These are phyloP conservation scores for Plasmodium gaboni DNA, from an alignment of 169 alveolate genomes.

Conservation along the genomic window DNA sequence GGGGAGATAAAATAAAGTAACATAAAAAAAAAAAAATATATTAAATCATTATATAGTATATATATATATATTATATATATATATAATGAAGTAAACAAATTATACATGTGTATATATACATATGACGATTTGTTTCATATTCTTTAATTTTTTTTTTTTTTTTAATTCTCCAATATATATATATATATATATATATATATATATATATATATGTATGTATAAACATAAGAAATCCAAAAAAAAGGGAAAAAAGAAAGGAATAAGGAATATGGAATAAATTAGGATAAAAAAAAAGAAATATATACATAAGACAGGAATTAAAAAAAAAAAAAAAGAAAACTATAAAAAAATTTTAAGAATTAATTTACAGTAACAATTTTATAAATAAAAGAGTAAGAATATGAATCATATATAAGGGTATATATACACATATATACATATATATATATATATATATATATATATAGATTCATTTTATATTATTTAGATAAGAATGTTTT, in stretches of 20 bases:
- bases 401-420: too few relatives aligned
- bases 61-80: neutral
- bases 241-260: neutral
- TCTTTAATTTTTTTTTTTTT: neutral
- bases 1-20: conserved; percentile 3
- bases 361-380: too few relatives aligned
- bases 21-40: conserved; percentile 3
- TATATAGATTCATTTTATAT: neutral
- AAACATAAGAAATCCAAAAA: neutral
- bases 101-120: neutral
- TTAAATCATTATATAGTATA: neutral
- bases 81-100: neutral
- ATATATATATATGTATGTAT: neutral
- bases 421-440: too few relatives aligned
- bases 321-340: too few relatives aligned
- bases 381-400: too few relatives aligned
- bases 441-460: too few relatives aligned
- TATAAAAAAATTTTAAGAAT: too few relatives aligned
- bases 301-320: too few relatives aligned
- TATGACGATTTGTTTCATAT: neutral
- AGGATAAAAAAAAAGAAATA: conserved; percentile 5
- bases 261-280: neutral
- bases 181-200: neutral
- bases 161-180: neutral
- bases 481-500: conserved; percentile 44